Evolutionary conservation across 192 early-diverging fungal genomes (phyloP), one percentile per base, ranked within the genome.

Genomic region (Hyaloraphidium curvatum): DNA sequence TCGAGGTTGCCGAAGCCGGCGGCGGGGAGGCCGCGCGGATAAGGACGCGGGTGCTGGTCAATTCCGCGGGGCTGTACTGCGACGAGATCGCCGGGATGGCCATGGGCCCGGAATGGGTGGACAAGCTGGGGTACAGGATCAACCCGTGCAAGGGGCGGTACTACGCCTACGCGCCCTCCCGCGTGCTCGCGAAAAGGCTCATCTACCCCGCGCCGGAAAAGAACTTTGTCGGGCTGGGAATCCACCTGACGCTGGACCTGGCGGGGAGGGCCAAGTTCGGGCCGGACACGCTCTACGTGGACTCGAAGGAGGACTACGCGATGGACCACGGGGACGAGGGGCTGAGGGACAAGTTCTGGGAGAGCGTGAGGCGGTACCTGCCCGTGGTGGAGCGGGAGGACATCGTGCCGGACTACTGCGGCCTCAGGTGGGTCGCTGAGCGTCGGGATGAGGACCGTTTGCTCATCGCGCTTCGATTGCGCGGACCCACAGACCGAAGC

Each of bases 101-200:
- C 1, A 39, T 19, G 3, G 22, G 11, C 1, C 4, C 9, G 31
- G 41, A 23, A 51, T 60, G 1, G n/a, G 28, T 51, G 2, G 4
- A 26, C 22, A 59, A 11, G 19, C 50, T 25, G 5, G 33, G 7
- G 21, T 80, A 77, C 66, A 68, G 63, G 39, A 59, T 91, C 17
- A 62, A 83, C 55, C 83, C 80, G 60, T 81, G 77, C 52, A 86
- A 82, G 54, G 88, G 88, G 0, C 76, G 78, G 51, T 91, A 91
- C 60, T 91, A 79, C 43, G 11, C 43, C 5, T 25, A 22, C 43
- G 14, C 43, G 7, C n/a, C n/a, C n/a, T 14, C 17, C 5, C 43
- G 14, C 7, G 43, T 25, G 2, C 29, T 52, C 3, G 73, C 82
- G 0, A 64, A 62, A 19, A 72, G 77, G 25, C 67, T 91, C 11